Conservation (phyloP, 176 grass and related monocot genomes). For the Oryza meridionalis region DNA sequence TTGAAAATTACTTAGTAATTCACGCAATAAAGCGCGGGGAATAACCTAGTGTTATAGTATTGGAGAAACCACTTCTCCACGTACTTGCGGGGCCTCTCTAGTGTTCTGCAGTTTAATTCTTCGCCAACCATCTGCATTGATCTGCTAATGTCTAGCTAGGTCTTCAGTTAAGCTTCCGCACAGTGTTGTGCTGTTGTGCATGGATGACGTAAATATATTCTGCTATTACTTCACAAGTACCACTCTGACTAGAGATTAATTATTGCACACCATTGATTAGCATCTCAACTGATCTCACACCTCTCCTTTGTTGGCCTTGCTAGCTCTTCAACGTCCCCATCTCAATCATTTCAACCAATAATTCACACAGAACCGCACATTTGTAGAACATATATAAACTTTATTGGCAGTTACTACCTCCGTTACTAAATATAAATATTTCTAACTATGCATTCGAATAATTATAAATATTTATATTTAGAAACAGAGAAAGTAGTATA, state of each 20-base stretch:
- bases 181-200: slow-evolving; percentile 12
- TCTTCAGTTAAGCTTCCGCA: slow-evolving; percentile 11
- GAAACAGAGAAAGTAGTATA: too few species aligned
- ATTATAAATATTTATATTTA: too few species aligned
- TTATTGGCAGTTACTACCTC: too few species aligned
- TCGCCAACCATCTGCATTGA: slow-evolving; percentile 27
- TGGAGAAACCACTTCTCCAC: too few species aligned
- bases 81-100: background rate
- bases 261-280: background rate
- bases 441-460: too few species aligned
- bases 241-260: slow-evolving; percentile 11
- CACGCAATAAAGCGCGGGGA: too few species aligned
- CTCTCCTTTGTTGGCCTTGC: slow-evolving; percentile 4
- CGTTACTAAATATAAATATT: too few species aligned
- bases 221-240: background rate
- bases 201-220: background rate
- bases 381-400: background rate
- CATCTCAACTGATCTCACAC: slow-evolving; percentile 13
- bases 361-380: background rate
- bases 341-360: slow-evolving; percentile 22
- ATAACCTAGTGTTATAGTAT: too few species aligned
- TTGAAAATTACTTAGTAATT: too few species aligned
- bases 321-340: background rate
- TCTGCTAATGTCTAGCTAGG: slow-evolving; percentile 13
- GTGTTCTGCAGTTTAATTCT: background rate